phyloP scores from a whole-genome alignment of 352 stramenopile species.

The Phytopythium montanum region DNA sequence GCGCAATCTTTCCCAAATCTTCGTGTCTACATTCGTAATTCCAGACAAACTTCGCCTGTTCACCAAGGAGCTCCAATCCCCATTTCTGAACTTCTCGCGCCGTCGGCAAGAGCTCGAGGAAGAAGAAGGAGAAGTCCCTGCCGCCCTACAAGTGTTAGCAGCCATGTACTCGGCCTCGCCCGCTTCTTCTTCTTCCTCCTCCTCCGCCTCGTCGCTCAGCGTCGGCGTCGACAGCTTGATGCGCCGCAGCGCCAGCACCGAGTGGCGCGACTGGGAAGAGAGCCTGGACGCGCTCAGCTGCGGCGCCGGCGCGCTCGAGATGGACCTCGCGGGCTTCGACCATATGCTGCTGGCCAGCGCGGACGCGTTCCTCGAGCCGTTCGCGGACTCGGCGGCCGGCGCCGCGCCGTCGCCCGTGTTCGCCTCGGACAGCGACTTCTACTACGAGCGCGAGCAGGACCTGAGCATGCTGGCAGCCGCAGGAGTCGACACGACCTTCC shows the following conservation, averaged over 20 bases:
- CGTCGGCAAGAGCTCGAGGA: constrained; percentile 5
- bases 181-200: not conserved
- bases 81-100: constrained; percentile 9
- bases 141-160: not conserved
- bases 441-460: constrained; percentile 28
- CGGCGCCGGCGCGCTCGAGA: constrained; percentile 26
- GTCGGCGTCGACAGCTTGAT: constrained; percentile 5
- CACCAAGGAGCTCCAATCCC: not conserved
- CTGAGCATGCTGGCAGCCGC: constrained; percentile 17
- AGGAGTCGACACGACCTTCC: constrained; percentile 31
- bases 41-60: not conserved
- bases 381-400: constrained; percentile 21
- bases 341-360: constrained; percentile 51
- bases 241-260: constrained; percentile 27
- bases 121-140: constrained; percentile 1
- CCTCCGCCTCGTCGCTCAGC: constrained; percentile 2
- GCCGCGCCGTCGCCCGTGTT: constrained; percentile 27
- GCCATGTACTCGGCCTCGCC: not conserved
- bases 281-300: constrained; percentile 26
- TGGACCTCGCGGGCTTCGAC: constrained; percentile 57
- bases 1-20: not conserved
- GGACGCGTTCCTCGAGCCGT: constrained; percentile 62
- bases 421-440: constrained; percentile 13
- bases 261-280: constrained; percentile 40
- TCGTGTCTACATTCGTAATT: not conserved